A percentile compares a stretch with the other conserved stretches of the same genome.
These are phyloP conservation scores for Trichophyton mentagrophytes DNA, from an alignment of 2,329 filamentous ascomycete genomes.

Conservation along the genomic window DNA sequence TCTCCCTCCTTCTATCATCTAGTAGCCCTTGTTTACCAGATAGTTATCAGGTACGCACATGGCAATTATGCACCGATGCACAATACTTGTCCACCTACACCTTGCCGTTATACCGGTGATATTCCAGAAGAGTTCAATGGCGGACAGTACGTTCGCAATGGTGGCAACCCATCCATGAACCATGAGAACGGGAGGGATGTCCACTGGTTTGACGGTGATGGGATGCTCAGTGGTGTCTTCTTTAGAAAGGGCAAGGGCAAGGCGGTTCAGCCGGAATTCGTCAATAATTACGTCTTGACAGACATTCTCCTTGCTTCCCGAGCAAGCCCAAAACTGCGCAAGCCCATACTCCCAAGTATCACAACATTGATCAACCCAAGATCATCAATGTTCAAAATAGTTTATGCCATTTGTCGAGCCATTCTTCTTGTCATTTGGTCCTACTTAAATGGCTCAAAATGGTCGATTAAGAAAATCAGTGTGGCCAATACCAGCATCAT, in stretches of 20 bases:
- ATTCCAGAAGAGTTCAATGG: conserved; percentile 55
- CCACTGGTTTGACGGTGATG: conserved; percentile 66
- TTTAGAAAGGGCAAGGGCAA: conserved; percentile 38
- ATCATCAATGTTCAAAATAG: conserved; percentile 40
- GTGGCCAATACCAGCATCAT: conserved; percentile 56
- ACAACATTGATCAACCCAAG: conserved; percentile 50
- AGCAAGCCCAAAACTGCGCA: conserved; percentile 35
- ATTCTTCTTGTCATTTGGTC: conserved; percentile 47
- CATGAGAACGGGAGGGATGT: conserved; percentile 51
- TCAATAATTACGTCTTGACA: conserved; percentile 57
- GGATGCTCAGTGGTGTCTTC: conserved; percentile 57
- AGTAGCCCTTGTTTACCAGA: too few species aligned
- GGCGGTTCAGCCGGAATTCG: conserved; percentile 47
- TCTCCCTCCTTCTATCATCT: too few species aligned
- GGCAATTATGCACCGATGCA: conserved; percentile 60
- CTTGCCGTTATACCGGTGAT: conserved; percentile 44
- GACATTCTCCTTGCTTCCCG: conserved; percentile 49
- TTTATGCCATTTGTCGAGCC: conserved; percentile 43
- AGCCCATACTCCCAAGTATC: conserved; percentile 54
- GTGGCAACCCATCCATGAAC: conserved; percentile 49
- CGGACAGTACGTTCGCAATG: conserved; percentile 60
- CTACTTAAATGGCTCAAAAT: conserved; percentile 43
- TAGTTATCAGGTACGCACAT: conserved; percentile 40
- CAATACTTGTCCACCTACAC: conserved; percentile 41
- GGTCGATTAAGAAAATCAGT: conserved; percentile 53